These are phyloP conservation scores for Arachnomyces sp. DNA, from an alignment of 2,329 filamentous ascomycete species.

Conservation along the genomic window DNA sequence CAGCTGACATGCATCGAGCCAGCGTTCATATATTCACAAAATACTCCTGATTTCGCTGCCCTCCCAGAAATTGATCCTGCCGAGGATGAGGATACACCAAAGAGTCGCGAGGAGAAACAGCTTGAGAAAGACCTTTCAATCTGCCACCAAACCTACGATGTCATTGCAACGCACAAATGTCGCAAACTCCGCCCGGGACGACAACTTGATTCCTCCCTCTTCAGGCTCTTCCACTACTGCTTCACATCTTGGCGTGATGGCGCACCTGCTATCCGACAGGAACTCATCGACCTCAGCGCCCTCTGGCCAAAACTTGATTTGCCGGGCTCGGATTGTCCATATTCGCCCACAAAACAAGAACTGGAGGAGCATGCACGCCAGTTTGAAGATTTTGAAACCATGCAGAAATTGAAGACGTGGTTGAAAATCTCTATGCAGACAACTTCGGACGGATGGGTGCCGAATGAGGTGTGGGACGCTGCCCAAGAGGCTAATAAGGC, in stretches of 20 bases:
- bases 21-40: slow-evolving; percentile 23
- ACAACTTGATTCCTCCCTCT: slow-evolving; percentile 20
- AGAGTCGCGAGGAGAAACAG: slow-evolving; percentile 10
- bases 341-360: slow-evolving; percentile 18
- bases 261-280: slow-evolving; percentile 20
- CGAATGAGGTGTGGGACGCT: slow-evolving; percentile 23
- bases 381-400: slow-evolving; percentile 25
- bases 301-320: slow-evolving; percentile 20
- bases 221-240: slow-evolving; percentile 25
- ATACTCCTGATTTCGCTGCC: slow-evolving; percentile 22
- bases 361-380: slow-evolving; percentile 17
- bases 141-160: slow-evolving; percentile 24
- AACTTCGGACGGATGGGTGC: slow-evolving; percentile 26
- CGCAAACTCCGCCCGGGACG: slow-evolving; percentile 21
- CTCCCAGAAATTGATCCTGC: slow-evolving; percentile 12
- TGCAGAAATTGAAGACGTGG: slow-evolving; percentile 23
- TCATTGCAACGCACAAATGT: slow-evolving; percentile 15
- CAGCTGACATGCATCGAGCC: slow-evolving; percentile 25
- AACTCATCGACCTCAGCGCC: slow-evolving; percentile 23
- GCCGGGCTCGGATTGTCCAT: slow-evolving; percentile 18
- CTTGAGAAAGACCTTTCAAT: slow-evolving; percentile 20
- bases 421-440: slow-evolving; percentile 19
- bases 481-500: slow-evolving; percentile 19
- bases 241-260: slow-evolving; percentile 23
- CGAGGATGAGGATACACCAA: slow-evolving; percentile 11